phyloP scores from a whole-genome alignment of 73 alveolate genomes.

The Symbiodinium natans region DNA sequence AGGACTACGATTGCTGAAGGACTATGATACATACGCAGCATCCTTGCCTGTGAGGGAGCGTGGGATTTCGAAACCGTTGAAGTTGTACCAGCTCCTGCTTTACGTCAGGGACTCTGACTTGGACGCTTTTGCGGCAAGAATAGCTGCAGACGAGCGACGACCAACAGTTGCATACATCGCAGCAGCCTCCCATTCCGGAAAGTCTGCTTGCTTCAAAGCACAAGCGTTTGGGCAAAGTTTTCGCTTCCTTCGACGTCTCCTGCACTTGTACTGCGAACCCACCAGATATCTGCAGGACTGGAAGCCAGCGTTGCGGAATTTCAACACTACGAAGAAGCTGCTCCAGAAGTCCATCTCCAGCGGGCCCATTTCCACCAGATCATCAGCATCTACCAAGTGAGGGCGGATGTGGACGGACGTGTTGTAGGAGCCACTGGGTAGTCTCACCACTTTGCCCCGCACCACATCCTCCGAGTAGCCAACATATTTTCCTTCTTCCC shows the following conservation, averaged over 20 bases:
- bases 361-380: too few relatives aligned
- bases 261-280: not conserved
- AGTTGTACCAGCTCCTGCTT: conserved; percentile 29
- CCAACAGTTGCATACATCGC: conserved; percentile 28
- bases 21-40: conserved; percentile 46
- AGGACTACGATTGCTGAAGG: too few relatives aligned
- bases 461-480: too few relatives aligned
- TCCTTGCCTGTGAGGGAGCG: conserved; percentile 57
- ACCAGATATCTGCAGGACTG: not conserved
- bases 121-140: conserved; percentile 29
- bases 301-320: not conserved
- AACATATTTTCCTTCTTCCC: too few relatives aligned
- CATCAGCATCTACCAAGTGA: too few relatives aligned
- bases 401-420: too few relatives aligned
- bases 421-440: too few relatives aligned
- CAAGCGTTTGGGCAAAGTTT: conserved; percentile 25
- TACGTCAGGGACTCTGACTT: conserved; percentile 44
- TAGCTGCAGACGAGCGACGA: conserved; percentile 4
- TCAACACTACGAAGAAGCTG: conserved; percentile 43
- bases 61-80: conserved; percentile 32
- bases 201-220: conserved; percentile 48
- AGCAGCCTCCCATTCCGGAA: conserved; percentile 39
- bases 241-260: conserved; percentile 10
- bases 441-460: too few relatives aligned
- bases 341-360: conserved; percentile 14